These are phyloP conservation scores for Mycena polygramma DNA, from an alignment of 768 basidiomycete genomes.

Conservation along the genomic window DNA sequence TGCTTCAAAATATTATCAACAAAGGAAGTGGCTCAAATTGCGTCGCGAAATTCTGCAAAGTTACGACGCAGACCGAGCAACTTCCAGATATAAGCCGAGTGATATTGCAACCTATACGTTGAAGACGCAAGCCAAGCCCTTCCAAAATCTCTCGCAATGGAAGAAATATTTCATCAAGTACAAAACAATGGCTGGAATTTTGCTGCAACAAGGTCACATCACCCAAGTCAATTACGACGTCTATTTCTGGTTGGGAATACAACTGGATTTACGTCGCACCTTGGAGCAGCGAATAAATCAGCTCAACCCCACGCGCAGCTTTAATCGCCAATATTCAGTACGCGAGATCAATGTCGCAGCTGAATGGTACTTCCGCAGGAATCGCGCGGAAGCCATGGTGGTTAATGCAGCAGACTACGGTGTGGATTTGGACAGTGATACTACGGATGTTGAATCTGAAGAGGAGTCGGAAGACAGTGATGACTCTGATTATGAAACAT, in stretches of 20 bases:
- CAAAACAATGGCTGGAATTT: slow-evolving; percentile 18
- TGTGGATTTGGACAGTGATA: not conserved
- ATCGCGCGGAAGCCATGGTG: slow-evolving; percentile 10
- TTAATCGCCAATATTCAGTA: not conserved
- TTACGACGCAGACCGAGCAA: slow-evolving; percentile 22
- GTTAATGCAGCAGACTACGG: slow-evolving; percentile 11
- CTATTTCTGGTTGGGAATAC: slow-evolving; percentile 31
- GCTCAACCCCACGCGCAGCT: not conserved
- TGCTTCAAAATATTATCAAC: not conserved
- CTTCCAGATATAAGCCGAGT: not conserved
- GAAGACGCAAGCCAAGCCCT: not conserved
- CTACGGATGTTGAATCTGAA: slow-evolving; percentile 5
- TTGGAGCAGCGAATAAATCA: slow-evolving; percentile 5
- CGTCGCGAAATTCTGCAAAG: slow-evolving; percentile 9
- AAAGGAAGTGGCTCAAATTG: not conserved
- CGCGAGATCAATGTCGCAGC: slow-evolving; percentile 8
- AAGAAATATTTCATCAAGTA: slow-evolving; percentile 25
- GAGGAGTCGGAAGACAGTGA: not conserved
- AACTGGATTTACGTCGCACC: not conserved
- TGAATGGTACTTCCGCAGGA: slow-evolving; percentile 18
- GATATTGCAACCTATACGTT: slow-evolving; percentile 1
- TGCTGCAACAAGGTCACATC: not conserved
- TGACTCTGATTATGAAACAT: slow-evolving; percentile 19
- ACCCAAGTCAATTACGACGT: not conserved
- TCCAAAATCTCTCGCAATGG: slow-evolving; percentile 21